A percentile compares a stretch with the other conserved stretches of the same genome.
Evolutionary conservation across 306 rosid genomes (phyloP).

Genomic region (Ochetophila trinervis): DNA sequence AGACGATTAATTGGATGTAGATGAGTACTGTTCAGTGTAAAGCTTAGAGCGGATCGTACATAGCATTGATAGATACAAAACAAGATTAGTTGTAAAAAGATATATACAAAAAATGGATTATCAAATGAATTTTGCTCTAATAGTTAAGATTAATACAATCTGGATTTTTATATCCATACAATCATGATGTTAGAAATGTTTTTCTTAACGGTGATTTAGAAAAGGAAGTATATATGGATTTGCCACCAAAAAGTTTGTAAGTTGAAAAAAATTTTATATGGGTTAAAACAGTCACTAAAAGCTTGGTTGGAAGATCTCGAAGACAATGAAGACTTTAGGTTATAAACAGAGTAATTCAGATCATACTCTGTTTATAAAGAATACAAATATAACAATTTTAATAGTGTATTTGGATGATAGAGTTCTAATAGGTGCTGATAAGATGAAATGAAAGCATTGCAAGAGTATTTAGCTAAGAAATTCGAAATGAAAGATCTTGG

Average conservation of each 20-base stretch:
- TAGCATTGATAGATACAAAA: too few relatives aligned
- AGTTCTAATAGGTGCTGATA: too few relatives aligned
- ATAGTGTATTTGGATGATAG: neutral
- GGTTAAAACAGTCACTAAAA: neutral
- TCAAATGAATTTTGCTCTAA: too few relatives aligned
- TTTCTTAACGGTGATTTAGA: neutral
- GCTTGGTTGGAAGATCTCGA: neutral
- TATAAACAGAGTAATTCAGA: neutral
- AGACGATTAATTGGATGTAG: too few relatives aligned
- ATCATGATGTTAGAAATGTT: slow-evolving; percentile 20
- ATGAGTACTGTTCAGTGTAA: too few relatives aligned
- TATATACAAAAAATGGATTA: too few relatives aligned
- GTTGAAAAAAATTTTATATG: neutral
- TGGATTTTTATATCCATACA: slow-evolving; percentile 81
- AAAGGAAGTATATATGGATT: neutral
- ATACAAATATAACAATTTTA: neutral
- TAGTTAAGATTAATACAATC: slow-evolving; percentile 78
- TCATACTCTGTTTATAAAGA: neutral
- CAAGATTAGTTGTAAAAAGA: too few relatives aligned
- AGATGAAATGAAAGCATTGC: too few relatives aligned
- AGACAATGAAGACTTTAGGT: neutral
- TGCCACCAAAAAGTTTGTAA: neutral
- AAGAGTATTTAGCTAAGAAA: too few relatives aligned
- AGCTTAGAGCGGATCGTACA: too few relatives aligned
- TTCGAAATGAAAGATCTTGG: too few relatives aligned